Evolutionary conservation across 352 stramenopile genomes (phyloP), one percentile per base, ranked within the genome.

Genomic region (Phytophthora sojae): DNA sequence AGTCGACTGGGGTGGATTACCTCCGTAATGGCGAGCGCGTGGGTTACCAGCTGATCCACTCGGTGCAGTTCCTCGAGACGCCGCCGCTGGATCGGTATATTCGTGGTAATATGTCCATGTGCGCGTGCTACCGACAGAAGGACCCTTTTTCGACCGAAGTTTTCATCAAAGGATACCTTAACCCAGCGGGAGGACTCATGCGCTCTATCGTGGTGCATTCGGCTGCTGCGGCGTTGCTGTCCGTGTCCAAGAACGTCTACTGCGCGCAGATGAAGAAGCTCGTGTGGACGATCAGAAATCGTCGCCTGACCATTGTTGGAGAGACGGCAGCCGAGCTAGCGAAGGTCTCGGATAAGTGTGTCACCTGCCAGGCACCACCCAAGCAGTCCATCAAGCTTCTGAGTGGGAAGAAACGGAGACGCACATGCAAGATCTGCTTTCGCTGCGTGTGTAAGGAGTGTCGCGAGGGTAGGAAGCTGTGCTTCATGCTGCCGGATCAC

Each of bases 231-330:
- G 59, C 61, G 1, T 56, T 90, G 53, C 47, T 85, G 15, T 77
- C 79, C 1, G 58, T 77, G 6, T 49, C 62, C 5, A 76, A 72
- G 32, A 73, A 82, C 64, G 80, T 81, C 6, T 67, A 81, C 58
- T 89, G 79, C 17, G 77, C 71, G 4, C 75, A 84, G 57, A 88
- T 88, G 81, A 86, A 89, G 66, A 91, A 91, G 55, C 75, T 91
- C 26, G 72, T 77, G 35, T 91, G 80, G 81, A 73, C 75, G 50
- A 71, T 88, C 57, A 32, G 71, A 56, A 73, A 83, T 74, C 62
- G 56, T 2, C 21, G 47, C 35, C 45, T 69, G 14, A 73, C 56
- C 7, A 59, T 71, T 26, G 23, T 26, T 25, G 50, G 23, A 1
- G 12, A 25, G 7, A 55, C 42, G 4, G 32, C 58, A 6, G 55